Evolutionary conservation across 805 yeast genomes (phyloP), one percentile per base, ranked within the genome.

Genomic region (Priceomyces medius): DNA sequence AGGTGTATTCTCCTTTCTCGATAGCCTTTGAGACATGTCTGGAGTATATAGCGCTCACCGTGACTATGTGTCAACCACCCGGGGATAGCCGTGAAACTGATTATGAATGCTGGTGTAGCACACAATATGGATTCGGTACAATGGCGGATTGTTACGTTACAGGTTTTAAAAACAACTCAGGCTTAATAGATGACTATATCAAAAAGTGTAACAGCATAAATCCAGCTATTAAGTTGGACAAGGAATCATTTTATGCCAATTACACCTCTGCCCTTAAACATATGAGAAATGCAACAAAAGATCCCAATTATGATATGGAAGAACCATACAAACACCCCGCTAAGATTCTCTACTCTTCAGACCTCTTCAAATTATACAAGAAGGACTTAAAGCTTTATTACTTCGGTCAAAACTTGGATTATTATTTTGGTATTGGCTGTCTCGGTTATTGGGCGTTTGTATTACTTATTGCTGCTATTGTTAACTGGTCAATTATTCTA

Each of bases 301-400:
- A 18, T 13, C 20, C 26, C 20, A 21, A 21, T 4, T 35, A 21
- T 20, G 23, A 35, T 24, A 5, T 19, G 28, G 23, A 28, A 4
- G 7, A 21, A n/a, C 38, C 38, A 3, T 35, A 21, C 21, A 12
- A 19, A n/a, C 28, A 35, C 7, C 38, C 38, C 3, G 38, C 14
- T 12, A 12, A 18, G 6, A 9, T 35, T 18, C 3, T 3, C 9
- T 35, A 35, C n/a, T 8, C 13, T 13, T 3, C 3, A n/a, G 7
- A 13, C 21, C 85, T 93, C 95, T 93, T 80, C 64, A 81, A 86
- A 12, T 83, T 85, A 56, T 96, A 90, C 45, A 88, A 87, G 64
- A 68, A 85, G 32, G 97, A 93, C 27, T 95, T 93, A 34, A 98
- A 91, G 65, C 73, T 73, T 16, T 66, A 68, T 50, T 62, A 61